Percentiles rank a stretch among this genome's conserved stretches.
Evolutionary conservation across 169 alveolate species (phyloP).

Genomic region (Plasmodium sp.): DNA sequence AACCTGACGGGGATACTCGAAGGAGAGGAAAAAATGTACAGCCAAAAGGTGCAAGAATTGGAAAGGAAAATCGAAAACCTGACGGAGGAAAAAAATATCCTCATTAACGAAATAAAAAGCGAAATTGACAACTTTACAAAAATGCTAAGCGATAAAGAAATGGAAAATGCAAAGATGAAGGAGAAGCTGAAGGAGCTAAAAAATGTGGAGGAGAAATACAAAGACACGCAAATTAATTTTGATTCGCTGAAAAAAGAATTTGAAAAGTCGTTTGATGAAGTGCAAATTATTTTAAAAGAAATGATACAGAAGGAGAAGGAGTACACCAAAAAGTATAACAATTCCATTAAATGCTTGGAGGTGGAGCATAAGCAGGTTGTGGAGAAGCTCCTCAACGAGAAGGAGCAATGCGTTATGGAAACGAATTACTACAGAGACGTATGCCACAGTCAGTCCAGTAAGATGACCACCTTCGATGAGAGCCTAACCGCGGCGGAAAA

Average conservation of each 20-base stretch:
- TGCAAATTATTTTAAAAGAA: constrained; percentile 63
- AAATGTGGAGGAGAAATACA: constrained; percentile 65
- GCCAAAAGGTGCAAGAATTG: constrained; percentile 28
- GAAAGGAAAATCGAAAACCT: constrained; percentile 29
- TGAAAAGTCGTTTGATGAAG: constrained; percentile 56
- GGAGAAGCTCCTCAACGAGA: constrained; percentile 12
- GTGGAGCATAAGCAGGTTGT: constrained; percentile 24
- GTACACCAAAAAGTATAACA: constrained; percentile 35
- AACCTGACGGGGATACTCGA: constrained; percentile 60
- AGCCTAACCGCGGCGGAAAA: constrained; percentile 33
- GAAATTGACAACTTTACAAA: constrained; percentile 45
- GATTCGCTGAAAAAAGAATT: constrained; percentile 60
- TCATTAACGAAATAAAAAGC: constrained; percentile 24
- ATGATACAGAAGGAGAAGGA: constrained; percentile 69
- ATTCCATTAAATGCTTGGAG: constrained; percentile 36
- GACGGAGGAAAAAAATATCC: constrained; percentile 33
- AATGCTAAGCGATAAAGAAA: constrained; percentile 26
- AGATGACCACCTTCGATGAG: constrained; percentile 30
- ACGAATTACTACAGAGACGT: constrained; percentile 17
- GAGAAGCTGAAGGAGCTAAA: constrained; percentile 51
- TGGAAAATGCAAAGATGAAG: constrained; percentile 36
- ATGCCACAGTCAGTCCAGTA: constrained; percentile 38
- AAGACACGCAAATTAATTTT: constrained; percentile 47
- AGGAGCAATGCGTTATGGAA: neutral
- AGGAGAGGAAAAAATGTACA: constrained; percentile 70